Base-by-base conservation (phyloP, 148 eudicot genomes). In the Rhododendron molle region DNA sequence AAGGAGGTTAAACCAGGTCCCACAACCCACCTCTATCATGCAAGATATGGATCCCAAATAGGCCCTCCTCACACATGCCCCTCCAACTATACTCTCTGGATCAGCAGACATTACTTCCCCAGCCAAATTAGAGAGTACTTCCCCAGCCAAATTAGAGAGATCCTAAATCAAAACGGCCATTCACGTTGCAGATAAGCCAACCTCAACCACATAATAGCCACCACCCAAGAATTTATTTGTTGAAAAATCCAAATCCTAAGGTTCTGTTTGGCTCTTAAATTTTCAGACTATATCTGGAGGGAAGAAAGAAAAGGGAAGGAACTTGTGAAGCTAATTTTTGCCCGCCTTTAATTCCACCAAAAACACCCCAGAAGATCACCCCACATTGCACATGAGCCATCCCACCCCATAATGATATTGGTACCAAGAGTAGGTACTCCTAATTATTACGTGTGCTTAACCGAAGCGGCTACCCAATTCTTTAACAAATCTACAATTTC, bases 1-100 rank as follows among this genome's bases (percentile, higher is more conserved):
- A 80, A 74, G 84, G 84, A 87, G 69, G 76, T 47, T 85, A 46
- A 16, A 80, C 76, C 11, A 79, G 84, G 88, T 5, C 86, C 91
- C 89, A 80, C 84, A 7, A 54, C 30, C 32, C 79, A 81, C 69
- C 76, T 52, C 65, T 52, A 50, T 80, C n/a, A 50, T 50, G 65
- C 82, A 80, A 50, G 82, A 50, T 21, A 38, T 49, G 50, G 21
- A 58, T 81, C 32, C 46, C 73, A 58, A 60, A 40, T 38, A 12
- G 73, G 49, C 74, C 49, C 84, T n/a, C 34, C 20, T 62, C 7
- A 40, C 83, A 81, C 34, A n/a, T 38, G 74, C 14, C 73, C 7
- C 84, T 34, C 71, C 14, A 23, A 71, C 38, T 38, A 32, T 38
- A 21, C 71, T 77, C 80, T 67, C 78, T 16, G 88, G 89, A 87